phyloP scores from a whole-genome alignment of 1,284 basidiomycete genomes.

The Ceratobasidium sp. region DNA sequence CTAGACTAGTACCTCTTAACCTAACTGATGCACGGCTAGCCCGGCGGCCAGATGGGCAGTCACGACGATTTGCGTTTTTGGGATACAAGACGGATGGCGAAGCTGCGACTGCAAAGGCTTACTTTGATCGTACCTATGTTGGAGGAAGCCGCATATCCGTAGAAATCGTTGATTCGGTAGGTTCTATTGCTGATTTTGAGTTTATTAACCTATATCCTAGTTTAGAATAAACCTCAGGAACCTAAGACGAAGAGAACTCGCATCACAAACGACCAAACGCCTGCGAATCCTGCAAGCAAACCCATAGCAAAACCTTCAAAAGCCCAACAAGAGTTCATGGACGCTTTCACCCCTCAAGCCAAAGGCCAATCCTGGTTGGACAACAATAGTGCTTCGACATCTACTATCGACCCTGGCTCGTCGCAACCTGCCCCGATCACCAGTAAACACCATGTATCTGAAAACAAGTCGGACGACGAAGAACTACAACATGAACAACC shows the following conservation, averaged over 20 bases:
- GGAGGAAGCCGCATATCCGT: constrained; percentile 83
- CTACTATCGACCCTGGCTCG: constrained; percentile 32
- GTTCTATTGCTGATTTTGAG: constrained; percentile 48
- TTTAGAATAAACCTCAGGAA: constrained; percentile 40
- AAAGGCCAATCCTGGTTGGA: constrained; percentile 80
- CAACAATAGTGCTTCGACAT: constrained; percentile 56
- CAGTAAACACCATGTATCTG: constrained; percentile 10
- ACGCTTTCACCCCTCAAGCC: constrained; percentile 74
- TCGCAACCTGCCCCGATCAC: not conserved
- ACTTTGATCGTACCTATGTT: constrained; percentile 89
- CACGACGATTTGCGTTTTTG: constrained; percentile 92
- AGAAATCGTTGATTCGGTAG: constrained; percentile 80
- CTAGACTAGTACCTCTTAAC: constrained; percentile 55
- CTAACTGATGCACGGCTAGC: constrained; percentile 92
- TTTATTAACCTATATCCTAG: not conserved
- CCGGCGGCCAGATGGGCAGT: constrained; percentile 79
- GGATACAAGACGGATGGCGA: constrained; percentile 89
- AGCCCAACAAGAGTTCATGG: constrained; percentile 71
- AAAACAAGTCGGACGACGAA: constrained; percentile 52
- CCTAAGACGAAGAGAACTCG: constrained; percentile 48
- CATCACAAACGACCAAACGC: not conserved
- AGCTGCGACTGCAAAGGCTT: constrained; percentile 81
- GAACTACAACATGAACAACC: constrained; percentile 53
- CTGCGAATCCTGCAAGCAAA: not conserved
- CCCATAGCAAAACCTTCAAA: constrained; percentile 53